These are phyloP conservation scores for Dioscorea dumetorum DNA, from an alignment of 106 monocot species.

Conservation along the genomic window DNA sequence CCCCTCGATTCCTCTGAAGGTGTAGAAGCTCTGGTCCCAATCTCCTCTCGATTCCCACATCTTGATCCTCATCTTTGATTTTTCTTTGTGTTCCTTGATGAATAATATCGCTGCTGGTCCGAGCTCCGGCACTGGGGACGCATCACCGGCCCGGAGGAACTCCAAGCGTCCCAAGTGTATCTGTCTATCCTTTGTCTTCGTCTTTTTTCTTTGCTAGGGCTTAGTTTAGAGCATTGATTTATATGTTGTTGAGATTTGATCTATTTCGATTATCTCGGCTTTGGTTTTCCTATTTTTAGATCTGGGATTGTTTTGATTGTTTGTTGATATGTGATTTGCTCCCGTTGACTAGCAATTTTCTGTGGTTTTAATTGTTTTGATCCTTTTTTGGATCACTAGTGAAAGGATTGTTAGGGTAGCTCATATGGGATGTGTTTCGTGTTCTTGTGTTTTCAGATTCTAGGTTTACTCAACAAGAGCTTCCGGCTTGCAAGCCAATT, in stretches of 20 bases:
- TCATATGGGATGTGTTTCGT: not conserved
- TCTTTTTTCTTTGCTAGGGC: not conserved
- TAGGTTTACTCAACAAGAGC: conserved; percentile 88
- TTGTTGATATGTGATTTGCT: not conserved
- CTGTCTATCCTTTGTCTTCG: not conserved
- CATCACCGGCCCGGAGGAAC: conserved; percentile 18
- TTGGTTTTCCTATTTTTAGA: not conserved
- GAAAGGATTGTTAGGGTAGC: not conserved
- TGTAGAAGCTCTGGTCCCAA: too few species aligned
- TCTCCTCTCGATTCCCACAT: too few species aligned
- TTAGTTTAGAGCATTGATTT: not conserved
- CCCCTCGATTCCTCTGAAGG: not conserved
- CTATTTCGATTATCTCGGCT: too few species aligned
- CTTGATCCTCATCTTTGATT: too few species aligned
- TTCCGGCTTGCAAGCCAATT: conserved; percentile 91
- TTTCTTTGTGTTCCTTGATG: too few species aligned
- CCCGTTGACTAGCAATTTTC: not conserved
- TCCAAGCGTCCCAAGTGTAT: conserved; percentile 45
- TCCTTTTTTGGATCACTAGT: not conserved
- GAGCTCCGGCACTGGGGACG: conserved; percentile 27
- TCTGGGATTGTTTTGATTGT: not conserved
- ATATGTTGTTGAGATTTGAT: not conserved
- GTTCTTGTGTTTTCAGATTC: conserved; percentile 41
- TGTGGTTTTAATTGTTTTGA: not conserved
- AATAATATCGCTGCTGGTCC: conserved; percentile 3